Percentiles rank a stretch among this genome's conserved stretches.
These are phyloP conservation scores for Carpinus fangiana DNA, from an alignment of 306 rosid species.

Conservation along the genomic window DNA sequence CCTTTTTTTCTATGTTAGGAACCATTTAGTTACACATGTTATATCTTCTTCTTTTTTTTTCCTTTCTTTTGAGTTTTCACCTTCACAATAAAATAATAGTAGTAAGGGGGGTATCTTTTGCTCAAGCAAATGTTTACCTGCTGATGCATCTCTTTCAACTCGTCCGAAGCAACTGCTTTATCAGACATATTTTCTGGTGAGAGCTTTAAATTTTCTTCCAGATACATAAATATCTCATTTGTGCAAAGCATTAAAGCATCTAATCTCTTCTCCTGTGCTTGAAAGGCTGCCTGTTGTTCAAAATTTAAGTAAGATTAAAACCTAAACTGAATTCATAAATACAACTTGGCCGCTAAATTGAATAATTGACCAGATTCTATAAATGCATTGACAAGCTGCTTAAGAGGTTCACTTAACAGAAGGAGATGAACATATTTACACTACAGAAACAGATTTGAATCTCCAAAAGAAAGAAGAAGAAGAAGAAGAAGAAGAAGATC, in stretches of 20 bases:
- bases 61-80: not conserved
- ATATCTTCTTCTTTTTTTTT: not conserved
- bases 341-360: slow-evolving; percentile 11
- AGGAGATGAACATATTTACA: not conserved
- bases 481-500: not conserved
- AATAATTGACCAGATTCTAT: slow-evolving; percentile 7
- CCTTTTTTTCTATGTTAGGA: not conserved
- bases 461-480: not conserved
- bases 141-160: slow-evolving; percentile 87
- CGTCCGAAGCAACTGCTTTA: slow-evolving; percentile 78
- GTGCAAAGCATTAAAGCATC: slow-evolving; percentile 85
- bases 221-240: slow-evolving; percentile 69
- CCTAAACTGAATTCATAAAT: slow-evolving; percentile 18
- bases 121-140: slow-evolving; percentile 49
- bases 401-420: slow-evolving; percentile 11
- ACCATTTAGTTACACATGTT: not conserved
- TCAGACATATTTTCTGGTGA: slow-evolving; percentile 81
- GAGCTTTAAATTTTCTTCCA: slow-evolving; percentile 90
- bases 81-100: not conserved
- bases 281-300: slow-evolving; percentile 73
- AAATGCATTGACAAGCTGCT: not conserved
- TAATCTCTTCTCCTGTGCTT: slow-evolving; percentile 84
- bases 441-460: not conserved
- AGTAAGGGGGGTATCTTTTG: not conserved
- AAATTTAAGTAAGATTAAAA: slow-evolving; percentile 27